Conservation (phyloP, 2,329 filamentous ascomycete species). For the Paecilomyces fulvus region DNA sequence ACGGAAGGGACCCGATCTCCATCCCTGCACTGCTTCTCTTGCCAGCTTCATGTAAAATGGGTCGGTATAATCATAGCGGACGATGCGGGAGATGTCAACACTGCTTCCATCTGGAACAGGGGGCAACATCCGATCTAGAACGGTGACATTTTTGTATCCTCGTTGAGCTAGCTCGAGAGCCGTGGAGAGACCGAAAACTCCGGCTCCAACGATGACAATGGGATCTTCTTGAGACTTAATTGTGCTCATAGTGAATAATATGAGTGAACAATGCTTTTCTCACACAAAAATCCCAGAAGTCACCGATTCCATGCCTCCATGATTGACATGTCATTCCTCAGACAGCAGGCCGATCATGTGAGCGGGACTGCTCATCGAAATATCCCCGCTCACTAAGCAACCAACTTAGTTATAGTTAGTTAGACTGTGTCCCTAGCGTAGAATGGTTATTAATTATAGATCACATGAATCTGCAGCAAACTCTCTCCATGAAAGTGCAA, state of each 20-base stretch:
- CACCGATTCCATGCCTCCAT: too few relatives aligned
- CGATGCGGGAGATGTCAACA: constrained; percentile 51
- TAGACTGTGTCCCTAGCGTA: too few relatives aligned
- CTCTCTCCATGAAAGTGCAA: too few relatives aligned
- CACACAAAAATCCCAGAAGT: too few relatives aligned
- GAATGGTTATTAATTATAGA: too few relatives aligned
- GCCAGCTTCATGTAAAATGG: constrained; percentile 64
- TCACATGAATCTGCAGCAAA: too few relatives aligned
- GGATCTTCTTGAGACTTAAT: constrained; percentile 20
- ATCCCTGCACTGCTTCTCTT: constrained; percentile 59
- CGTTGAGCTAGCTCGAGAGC: constrained; percentile 60
- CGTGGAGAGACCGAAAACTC: constrained; percentile 56
- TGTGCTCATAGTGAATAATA: not conserved
- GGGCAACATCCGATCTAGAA: constrained; percentile 47
- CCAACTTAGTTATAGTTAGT: too few relatives aligned
- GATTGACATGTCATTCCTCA: not conserved
- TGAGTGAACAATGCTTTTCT: not conserved
- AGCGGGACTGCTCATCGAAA: too few relatives aligned
- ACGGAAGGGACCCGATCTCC: constrained; percentile 37
- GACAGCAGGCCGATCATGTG: too few relatives aligned
- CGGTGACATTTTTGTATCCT: constrained; percentile 42
- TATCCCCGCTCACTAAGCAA: too few relatives aligned
- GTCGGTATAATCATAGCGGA: constrained; percentile 68
- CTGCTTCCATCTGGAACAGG: constrained; percentile 47
- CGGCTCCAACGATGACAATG: constrained; percentile 62